Evolutionary conservation across 306 rosid species (phyloP), one percentile per base, ranked within the genome.

Genomic region (Cucurbita pepo): DNA sequence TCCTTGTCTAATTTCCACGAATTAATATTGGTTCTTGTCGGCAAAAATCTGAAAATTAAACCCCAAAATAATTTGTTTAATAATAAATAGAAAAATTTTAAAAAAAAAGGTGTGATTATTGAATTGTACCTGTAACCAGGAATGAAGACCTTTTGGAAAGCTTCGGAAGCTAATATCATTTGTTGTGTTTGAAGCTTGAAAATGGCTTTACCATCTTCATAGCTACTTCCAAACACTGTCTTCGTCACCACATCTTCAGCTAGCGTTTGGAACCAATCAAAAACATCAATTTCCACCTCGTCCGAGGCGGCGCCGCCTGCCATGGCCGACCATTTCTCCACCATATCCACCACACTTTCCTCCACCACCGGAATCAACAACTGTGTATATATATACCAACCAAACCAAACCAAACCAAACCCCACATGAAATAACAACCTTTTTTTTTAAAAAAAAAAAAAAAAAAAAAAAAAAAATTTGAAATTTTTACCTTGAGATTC

Each of bases 231-330:
- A 0, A 95, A 95, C 4, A 93, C 96, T 0, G 97, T 71, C 48
- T 91, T 81, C 1, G 95, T 91, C 3, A 95, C 88, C 1, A 91
- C 87, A 5, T 91, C 99, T 76, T 91, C 99, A 0, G 96, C 88
- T 50, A 95, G 79, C 45, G 57, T 86, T 69, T 88, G 92, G 75
- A 91, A 95, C 76, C 90, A 86, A 56, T 95, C 92, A 2, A 89
- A 89, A 40, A 95, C 97, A 78, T 95, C 99, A 2, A 95, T 79
- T 75, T 95, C 99, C 5, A 95, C 88, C 85, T 94, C 97, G 16
- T 87, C 92, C 2, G 79, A 71, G 15, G 76, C 12, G 1, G 44
- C n/a, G 75, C 19, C 7, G 50, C 41, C 36, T 30, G 66, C 51
- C 88, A 79, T 81, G 44, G 80, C 80, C 13, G 79, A 63, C 99